phyloP scores from a whole-genome alignment of 805 yeast species.

The Isabelozyma rhagii region DNA sequence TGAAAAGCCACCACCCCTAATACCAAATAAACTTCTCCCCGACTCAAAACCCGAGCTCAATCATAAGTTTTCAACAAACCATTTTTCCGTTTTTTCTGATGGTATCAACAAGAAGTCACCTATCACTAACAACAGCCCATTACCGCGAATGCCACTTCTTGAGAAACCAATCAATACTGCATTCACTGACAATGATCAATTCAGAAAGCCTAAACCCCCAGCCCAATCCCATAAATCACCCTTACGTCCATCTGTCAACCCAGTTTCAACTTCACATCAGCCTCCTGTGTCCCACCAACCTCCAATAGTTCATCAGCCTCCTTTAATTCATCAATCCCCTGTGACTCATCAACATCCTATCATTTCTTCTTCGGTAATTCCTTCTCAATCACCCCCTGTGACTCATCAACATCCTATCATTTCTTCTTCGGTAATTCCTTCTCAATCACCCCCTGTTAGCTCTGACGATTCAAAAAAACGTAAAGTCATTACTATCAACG shows the following conservation, averaged over 20 bases:
- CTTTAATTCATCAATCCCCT: background rate
- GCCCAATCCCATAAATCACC: background rate
- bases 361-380: background rate
- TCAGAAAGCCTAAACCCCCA: slow-evolving; percentile 33
- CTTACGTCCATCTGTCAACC: too few relatives aligned
- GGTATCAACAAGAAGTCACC: slow-evolving; percentile 9
- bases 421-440: background rate
- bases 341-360: background rate
- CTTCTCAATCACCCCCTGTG: background rate
- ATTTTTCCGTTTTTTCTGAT: slow-evolving; percentile 3
- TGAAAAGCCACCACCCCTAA: slow-evolving; percentile 12
- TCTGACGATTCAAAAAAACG: slow-evolving; percentile 17
- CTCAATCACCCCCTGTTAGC: slow-evolving; percentile 1
- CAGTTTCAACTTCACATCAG: background rate
- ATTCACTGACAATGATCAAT: slow-evolving; percentile 14
- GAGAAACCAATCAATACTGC: background rate
- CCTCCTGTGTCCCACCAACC: background rate
- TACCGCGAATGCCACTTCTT: background rate
- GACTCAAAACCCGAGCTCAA: background rate
- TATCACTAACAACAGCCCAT: background rate
- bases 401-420: background rate
- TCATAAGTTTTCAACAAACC: background rate
- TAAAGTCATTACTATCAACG: slow-evolving; percentile 44
- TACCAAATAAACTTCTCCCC: background rate
- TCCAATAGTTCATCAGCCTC: background rate